Percentiles rank a stretch among this genome's conserved stretches.
These are phyloP conservation scores for Suillus lakei DNA, from an alignment of 768 basidiomycete genomes.

Conservation along the genomic window DNA sequence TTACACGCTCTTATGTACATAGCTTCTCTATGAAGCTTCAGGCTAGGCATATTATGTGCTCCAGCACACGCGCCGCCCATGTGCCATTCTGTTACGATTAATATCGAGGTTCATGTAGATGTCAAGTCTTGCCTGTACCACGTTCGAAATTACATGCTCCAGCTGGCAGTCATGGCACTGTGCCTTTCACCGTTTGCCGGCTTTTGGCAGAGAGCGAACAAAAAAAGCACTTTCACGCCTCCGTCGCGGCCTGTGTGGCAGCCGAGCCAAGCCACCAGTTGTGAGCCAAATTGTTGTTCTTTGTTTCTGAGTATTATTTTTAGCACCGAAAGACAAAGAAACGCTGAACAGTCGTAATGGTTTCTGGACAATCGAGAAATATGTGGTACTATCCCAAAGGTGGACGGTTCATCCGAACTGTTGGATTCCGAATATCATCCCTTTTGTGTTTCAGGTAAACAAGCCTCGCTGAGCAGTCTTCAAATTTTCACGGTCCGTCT, in stretches of 20 bases:
- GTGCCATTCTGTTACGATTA: neutral
- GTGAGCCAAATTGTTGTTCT: neutral
- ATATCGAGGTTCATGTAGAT: neutral
- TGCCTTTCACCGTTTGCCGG: neutral
- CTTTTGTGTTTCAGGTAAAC: neutral
- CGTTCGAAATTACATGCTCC: constrained; percentile 3
- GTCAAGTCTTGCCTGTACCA: neutral
- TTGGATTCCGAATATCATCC: neutral
- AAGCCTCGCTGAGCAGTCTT: neutral
- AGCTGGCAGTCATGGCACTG: neutral
- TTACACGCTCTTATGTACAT: constrained; percentile 7
- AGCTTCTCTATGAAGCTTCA: constrained; percentile 3
- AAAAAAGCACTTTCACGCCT: neutral
- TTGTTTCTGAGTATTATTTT: constrained; percentile 3
- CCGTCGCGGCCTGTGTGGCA: neutral
- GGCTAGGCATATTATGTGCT: constrained; percentile 10
- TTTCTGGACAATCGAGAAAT: neutral
- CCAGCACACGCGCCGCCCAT: constrained; percentile 1
- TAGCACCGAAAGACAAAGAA: neutral
- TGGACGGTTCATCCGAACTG: neutral
- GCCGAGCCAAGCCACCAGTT: neutral
- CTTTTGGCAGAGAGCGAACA: neutral
- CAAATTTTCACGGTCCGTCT: neutral
- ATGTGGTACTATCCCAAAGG: neutral
- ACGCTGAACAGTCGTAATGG: neutral